A percentile compares a stretch with the other conserved stretches of the same genome.
Evolutionary conservation across 2,329 filamentous ascomycete species (phyloP).

Genomic region (Verticillium tricorpus): DNA sequence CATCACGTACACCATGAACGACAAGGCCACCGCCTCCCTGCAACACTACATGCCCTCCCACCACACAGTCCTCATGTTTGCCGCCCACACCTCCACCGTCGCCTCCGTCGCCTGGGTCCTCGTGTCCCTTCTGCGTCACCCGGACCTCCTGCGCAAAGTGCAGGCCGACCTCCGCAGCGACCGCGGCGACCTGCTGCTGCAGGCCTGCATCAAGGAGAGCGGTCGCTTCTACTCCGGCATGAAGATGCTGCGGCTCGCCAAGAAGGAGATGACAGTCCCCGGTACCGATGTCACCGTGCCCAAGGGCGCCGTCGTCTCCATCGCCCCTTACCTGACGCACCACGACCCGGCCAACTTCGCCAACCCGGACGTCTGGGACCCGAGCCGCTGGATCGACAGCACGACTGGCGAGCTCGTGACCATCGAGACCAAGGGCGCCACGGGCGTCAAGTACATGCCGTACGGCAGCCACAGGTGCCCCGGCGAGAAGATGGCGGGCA

Average conservation of each 20-base stretch:
- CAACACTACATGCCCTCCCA: conserved; percentile 9
- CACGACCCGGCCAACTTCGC: conserved; percentile 10
- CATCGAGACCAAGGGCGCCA: conserved; percentile 1
- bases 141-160: conserved; percentile 11
- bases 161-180: conserved; percentile 11
- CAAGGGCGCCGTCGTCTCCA: conserved; percentile 11
- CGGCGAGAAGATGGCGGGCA: conserved; percentile 10
- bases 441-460: conserved; percentile 1
- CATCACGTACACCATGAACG: conserved; percentile 13
- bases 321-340: conserved; percentile 10
- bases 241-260: conserved; percentile 3
- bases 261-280: conserved; percentile 3
- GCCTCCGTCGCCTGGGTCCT: conserved; percentile 12
- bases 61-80: conserved; percentile 14
- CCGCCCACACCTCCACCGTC: conserved; percentile 12
- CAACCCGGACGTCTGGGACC: conserved; percentile 11
- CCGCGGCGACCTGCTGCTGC: conserved; percentile 6
- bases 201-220: conserved; percentile 16
- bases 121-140: conserved; percentile 13
- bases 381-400: conserved; percentile 13
- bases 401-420: conserved; percentile 8
- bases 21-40: conserved; percentile 8
- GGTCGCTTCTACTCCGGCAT: conserved; percentile 11
- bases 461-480: conserved; percentile 5
- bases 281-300: conserved; percentile 4